Percentiles rank a stretch among this genome's conserved stretches.
phyloP scores from a whole-genome alignment of 257 asterid genomes.

The Solanum phureja region DNA sequence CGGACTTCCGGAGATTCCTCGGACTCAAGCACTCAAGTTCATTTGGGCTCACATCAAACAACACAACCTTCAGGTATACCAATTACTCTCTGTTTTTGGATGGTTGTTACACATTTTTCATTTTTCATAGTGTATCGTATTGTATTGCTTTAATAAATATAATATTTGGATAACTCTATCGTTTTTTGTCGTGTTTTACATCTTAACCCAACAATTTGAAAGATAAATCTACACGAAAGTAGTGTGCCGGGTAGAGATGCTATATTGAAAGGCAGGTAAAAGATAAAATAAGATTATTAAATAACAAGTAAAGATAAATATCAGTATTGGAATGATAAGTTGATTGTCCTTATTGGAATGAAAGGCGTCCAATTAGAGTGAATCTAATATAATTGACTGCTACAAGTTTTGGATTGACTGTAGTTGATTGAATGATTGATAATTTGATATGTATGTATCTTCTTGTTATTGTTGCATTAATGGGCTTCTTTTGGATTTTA shows the following conservation, averaged over 20 bases:
- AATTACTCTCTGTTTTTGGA: background rate
- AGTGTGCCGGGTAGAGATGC: background rate
- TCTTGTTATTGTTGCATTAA: background rate
- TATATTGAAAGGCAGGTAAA: too few relatives aligned
- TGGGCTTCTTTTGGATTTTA: background rate
- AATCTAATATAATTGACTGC: background rate
- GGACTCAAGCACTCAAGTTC: slow-evolving; percentile 14
- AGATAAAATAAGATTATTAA: too few relatives aligned
- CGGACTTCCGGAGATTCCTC: slow-evolving; percentile 10
- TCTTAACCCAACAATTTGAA: too few relatives aligned
- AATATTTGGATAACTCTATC: background rate
- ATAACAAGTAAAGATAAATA: too few relatives aligned
- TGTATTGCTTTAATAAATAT: too few relatives aligned
- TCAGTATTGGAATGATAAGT: too few relatives aligned
- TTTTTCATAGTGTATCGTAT: too few relatives aligned
- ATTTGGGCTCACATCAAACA: slow-evolving; percentile 17
- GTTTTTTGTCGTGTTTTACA: background rate
- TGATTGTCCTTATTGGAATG: background rate
- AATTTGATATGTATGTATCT: background rate
- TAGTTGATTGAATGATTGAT: background rate
- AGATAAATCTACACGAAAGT: background rate
- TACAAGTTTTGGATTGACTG: background rate
- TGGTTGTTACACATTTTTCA: too few relatives aligned
- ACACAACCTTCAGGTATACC: slow-evolving; percentile 11
- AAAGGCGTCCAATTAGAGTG: background rate